These are phyloP conservation scores for Capsaspora owczarzaki DNA, from an alignment of 78 protist species.

Conservation along the genomic window DNA sequence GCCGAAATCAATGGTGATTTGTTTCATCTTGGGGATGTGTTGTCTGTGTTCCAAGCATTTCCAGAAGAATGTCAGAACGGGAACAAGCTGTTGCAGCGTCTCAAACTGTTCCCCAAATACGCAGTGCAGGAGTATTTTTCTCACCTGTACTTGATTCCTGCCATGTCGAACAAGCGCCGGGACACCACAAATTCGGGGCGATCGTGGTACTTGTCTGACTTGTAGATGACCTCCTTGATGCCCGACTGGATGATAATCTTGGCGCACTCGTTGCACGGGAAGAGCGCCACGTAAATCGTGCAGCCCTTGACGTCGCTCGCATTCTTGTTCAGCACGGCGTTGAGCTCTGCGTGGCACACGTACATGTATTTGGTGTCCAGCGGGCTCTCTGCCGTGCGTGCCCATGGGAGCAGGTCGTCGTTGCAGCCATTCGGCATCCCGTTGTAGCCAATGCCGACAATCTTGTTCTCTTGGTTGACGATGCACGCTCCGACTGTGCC, in stretches of 20 bases:
- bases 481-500: conserved; percentile 65
- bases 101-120: not conserved
- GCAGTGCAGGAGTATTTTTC: not conserved
- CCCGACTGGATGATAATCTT: conserved; percentile 68
- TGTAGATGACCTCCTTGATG: conserved; percentile 18
- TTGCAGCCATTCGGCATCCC: conserved; percentile 68
- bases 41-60: not conserved
- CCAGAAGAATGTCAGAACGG: not conserved
- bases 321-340: conserved; percentile 65
- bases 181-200: conserved; percentile 24
- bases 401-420: conserved; percentile 52
- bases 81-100: not conserved
- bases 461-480: conserved; percentile 35
- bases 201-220: conserved; percentile 49
- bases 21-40: not conserved
- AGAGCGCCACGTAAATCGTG: conserved; percentile 41
- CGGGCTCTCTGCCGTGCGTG: not conserved
- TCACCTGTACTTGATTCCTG: conserved; percentile 25
- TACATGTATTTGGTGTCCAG: conserved; percentile 64
- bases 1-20: not conserved
- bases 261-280: conserved; percentile 70
- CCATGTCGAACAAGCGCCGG: conserved; percentile 45
- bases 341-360: conserved; percentile 70
- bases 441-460: conserved; percentile 74
- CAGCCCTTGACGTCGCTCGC: conserved; percentile 28